A percentile compares a stretch with the other conserved stretches of the same genome.
These are phyloP conservation scores for Psophocarpus tetragonolobus DNA, from an alignment of 306 rosid genomes.

Conservation along the genomic window DNA sequence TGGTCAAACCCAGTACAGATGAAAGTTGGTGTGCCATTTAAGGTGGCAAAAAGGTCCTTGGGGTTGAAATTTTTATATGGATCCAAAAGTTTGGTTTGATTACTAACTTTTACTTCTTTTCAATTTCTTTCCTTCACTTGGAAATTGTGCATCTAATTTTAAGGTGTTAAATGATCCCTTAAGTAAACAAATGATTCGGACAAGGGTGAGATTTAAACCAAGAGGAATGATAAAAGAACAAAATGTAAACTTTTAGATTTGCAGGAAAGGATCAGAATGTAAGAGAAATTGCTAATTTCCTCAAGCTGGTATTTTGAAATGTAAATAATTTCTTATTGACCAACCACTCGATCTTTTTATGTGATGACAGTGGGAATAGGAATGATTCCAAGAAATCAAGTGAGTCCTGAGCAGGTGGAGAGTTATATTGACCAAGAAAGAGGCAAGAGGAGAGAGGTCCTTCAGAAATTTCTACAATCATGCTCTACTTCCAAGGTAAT, in stretches of 20 bases:
- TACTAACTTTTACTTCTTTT: not conserved
- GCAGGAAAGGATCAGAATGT: not conserved
- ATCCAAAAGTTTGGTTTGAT: not conserved
- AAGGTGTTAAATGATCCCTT: no score
- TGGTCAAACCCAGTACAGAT: conserved; percentile 8
- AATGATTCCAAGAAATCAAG: conserved; percentile 72
- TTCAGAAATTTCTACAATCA: conserved; percentile 59
- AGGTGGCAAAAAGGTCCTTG: no score
- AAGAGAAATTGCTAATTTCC: not conserved
- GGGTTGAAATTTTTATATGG: not conserved
- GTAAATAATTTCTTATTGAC: not conserved
- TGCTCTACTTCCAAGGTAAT: conserved; percentile 62
- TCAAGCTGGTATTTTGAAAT: not conserved
- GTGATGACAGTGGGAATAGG: conserved; percentile 73
- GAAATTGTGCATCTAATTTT: not conserved
- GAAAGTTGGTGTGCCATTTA: not conserved
- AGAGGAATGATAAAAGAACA: not conserved
- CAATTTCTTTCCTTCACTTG: not conserved
- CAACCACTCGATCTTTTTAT: not conserved
- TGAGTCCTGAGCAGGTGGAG: conserved; percentile 67
- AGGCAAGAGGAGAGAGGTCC: conserved; percentile 66
- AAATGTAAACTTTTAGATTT: not conserved
- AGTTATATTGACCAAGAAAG: conserved; percentile 63
- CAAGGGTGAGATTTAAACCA: not conserved
- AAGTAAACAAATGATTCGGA: not conserved